Base-by-base conservation (phyloP, 2,329 filamentous ascomycete species). In the Fusarium sp. region DNA sequence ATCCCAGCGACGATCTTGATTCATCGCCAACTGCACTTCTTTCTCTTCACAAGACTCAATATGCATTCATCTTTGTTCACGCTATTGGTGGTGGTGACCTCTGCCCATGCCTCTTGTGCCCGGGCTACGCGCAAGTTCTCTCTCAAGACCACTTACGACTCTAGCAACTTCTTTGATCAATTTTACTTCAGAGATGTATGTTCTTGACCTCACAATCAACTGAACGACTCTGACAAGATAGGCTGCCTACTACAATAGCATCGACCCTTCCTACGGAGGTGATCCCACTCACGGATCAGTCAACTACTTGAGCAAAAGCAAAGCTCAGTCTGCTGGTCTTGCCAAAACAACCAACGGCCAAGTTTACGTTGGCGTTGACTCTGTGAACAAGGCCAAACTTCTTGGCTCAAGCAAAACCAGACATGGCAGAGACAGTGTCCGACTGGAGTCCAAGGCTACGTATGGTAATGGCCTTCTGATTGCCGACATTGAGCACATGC, bases 271-370 rank as follows among this genome's bases (percentile, higher is more conserved):
- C 14, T 73, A 73, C 18, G 58, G 51, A 28, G 64, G 75, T 7
- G 92, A 94, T 76, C 90, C 90, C 4, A 94, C 90, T 20, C 79
- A 88, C 68, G 92, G 92, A n/a, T 93, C 88, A 74, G 91, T 94
- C 55, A 83, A 85, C 60, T 94, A 87, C 73, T 76, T 79, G 41
- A 80, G 63, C 75, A 77, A 79, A 55, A 44, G 58, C 8, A 78
- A 80, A 8, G 83, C 84, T 30, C 44, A 77, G 59, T 82, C 36
- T 20, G 51, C 50, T 9, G 81, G 80, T 8, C 77, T 86, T 11
- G 76, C 45, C 35, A 66, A 53, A n/a, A 30, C 62, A 6, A 60
- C 28, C 4, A 51, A 59, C 13, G 47, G 35, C 4, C 65, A 60
- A 24, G 62, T 67, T 5, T 66, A 67, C 28, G 22, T 67, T 10